Conservation (phyloP, 176 grass and related monocot genomes). For the Tuctoria greenei region DNA sequence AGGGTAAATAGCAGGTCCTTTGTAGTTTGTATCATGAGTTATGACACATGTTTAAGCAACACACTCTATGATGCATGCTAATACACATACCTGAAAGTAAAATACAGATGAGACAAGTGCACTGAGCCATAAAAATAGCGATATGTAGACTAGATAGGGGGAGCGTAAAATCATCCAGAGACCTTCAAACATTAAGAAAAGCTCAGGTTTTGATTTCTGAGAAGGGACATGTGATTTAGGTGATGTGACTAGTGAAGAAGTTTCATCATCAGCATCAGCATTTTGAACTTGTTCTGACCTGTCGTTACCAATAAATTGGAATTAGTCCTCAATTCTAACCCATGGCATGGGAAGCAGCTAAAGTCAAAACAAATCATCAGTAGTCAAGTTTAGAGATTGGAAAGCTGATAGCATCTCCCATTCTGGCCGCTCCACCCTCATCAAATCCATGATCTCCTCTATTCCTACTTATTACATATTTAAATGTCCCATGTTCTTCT, state of each 20-base stretch:
- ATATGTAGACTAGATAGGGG: constrained; percentile 70
- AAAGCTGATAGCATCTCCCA: too few relatives aligned
- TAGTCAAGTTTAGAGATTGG: too few relatives aligned
- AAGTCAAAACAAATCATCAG: not conserved
- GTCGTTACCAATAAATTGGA: constrained; percentile 15
- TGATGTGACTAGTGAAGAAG: constrained; percentile 61
- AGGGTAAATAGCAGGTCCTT: not conserved
- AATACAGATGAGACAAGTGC: constrained; percentile 86
- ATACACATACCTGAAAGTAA: constrained; percentile 76
- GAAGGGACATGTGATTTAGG: constrained; percentile 38
- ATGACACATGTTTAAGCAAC: not conserved
- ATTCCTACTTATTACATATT: too few relatives aligned
- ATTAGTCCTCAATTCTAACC: constrained; percentile 3
- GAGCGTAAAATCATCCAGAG: constrained; percentile 76
- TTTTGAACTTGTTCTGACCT: constrained; percentile 39
- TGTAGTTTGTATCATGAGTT: too few relatives aligned
- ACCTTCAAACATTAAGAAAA: constrained; percentile 86
- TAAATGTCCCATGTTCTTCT: too few relatives aligned
- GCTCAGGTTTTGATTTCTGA: constrained; percentile 41
- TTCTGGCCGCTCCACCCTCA: too few relatives aligned
- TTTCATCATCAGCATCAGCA: constrained; percentile 50
- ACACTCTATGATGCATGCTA: not conserved
- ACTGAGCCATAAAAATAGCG: constrained; percentile 80
- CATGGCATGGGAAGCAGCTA: too few relatives aligned
- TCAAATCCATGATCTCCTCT: too few relatives aligned